These are phyloP conservation scores for Puccinia horiana DNA, from an alignment of 1,284 basidiomycete species.

Conservation along the genomic window DNA sequence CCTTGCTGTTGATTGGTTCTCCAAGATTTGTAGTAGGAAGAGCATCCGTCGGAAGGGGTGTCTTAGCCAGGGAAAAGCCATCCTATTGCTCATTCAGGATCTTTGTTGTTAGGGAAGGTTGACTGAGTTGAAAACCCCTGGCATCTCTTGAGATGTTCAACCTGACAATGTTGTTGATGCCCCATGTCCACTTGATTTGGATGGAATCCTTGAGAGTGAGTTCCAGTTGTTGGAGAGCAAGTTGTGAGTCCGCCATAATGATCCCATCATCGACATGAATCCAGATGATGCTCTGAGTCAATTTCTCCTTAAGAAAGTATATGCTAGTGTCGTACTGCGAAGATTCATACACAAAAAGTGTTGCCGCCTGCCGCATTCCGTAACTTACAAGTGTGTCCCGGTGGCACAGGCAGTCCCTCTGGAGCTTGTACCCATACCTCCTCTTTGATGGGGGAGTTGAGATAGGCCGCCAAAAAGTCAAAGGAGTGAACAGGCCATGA, in stretches of 20 bases:
- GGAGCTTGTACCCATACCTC: neutral
- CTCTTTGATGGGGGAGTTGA: too few relatives aligned
- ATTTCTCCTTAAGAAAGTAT: neutral
- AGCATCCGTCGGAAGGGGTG: neutral
- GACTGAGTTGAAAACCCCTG: neutral
- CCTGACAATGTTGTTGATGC: neutral
- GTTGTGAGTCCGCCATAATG: neutral
- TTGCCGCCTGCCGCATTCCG: neutral
- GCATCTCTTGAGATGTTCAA: neutral
- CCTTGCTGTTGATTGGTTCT: neutral
- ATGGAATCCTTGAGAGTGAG: neutral
- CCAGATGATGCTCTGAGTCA: neutral
- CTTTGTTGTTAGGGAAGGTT: neutral
- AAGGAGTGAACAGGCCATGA: slow-evolving; percentile 5
- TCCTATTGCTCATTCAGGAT: neutral
- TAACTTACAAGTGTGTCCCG: neutral
- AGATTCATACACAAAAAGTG: slow-evolving; percentile 7
- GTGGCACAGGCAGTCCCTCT: neutral
- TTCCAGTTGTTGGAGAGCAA: neutral
- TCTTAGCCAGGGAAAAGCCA: neutral
- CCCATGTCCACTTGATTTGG: neutral
- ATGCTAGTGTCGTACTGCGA: neutral
- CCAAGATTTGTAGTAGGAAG: neutral
- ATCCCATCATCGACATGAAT: slow-evolving; percentile 17
- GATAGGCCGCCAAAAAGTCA: neutral